Evolutionary conservation across 768 basidiomycete genomes (phyloP), one percentile per base, ranked within the genome.

Genomic region (Boletus rubroflammeus): DNA sequence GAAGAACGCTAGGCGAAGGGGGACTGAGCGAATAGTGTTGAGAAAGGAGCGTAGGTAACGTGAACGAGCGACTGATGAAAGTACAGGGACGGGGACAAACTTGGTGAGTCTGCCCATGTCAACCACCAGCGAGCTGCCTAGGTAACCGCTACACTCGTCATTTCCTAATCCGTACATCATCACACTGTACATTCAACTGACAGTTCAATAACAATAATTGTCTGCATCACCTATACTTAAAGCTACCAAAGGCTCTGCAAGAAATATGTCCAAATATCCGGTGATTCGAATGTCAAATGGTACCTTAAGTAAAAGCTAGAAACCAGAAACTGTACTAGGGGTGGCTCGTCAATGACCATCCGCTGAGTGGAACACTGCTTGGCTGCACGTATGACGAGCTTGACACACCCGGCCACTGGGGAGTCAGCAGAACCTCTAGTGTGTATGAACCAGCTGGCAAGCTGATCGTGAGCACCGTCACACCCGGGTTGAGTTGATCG

Each of bases 381-480:
- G 94, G 94, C 13, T 83, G 86, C 57, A 47, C 67, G 42, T 69
- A 87, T 80, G 71, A 83, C 86, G 75, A 76, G 43, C 82, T 64
- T 32, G 81, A 74, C 76, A 88, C 80, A 28, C 81, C 84, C 36
- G 76, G 70, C 93, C 94, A 98, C 64, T 96, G 90, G n/a, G 96
- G 97, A 70, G 83, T 93, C 75, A 98, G 88, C 67, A 98, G 69
- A 48, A 98, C 86, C 73, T 95, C 83, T 45, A 97, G 70, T 15
- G 75, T 87, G 71, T 90, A 86, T 44, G 73, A 72, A n/a, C 92
- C 93, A 26, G 80, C 77, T 6, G 86, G 72, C 13, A 80, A 62
- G 59, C 73, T 78, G 67, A 99, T 85, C 53, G 78, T 77, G 49
- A 99, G 75, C 19, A 98, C 94, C 14, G 81, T 85, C 54, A 94